Evolutionary conservation across 768 basidiomycete species (phyloP).

Genomic region (Clavulina sp.): DNA sequence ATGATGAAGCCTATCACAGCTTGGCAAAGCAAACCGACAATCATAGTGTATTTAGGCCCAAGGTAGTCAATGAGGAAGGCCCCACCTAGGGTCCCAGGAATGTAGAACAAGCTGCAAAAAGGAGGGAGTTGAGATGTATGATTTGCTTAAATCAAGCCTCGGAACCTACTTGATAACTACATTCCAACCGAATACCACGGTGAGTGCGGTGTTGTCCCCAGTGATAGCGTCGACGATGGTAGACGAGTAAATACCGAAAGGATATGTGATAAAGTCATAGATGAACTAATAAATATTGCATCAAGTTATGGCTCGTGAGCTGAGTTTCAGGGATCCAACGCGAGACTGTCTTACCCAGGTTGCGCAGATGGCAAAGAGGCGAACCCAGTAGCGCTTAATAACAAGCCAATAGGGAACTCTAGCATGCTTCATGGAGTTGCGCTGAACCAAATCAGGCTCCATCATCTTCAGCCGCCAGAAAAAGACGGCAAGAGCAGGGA

Average conservation of each 20-base stretch:
- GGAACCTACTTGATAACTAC: conserved; percentile 72
- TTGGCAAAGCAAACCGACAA: conserved; percentile 34
- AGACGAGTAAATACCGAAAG: conserved; percentile 64
- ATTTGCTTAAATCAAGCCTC: too few species aligned
- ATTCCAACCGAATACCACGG: conserved; percentile 64
- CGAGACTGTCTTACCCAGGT: too few species aligned
- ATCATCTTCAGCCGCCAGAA: conserved; percentile 76
- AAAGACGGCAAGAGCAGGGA: conserved; percentile 70
- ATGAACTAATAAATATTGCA: too few species aligned
- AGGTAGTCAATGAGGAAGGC: conserved; percentile 22
- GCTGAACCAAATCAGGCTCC: conserved; percentile 56
- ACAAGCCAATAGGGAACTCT: conserved; percentile 62
- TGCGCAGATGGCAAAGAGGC: conserved; percentile 54
- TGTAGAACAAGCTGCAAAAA: conserved; percentile 37
- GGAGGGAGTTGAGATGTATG: conserved; percentile 10
- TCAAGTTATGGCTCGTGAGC: too few species aligned
- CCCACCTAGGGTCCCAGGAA: conserved; percentile 33
- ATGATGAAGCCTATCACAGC: conserved; percentile 75
- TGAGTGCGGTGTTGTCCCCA: conserved; percentile 31
- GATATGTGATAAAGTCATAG: conserved; percentile 14
- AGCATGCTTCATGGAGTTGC: conserved; percentile 60
- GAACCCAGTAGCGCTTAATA: conserved; percentile 61
- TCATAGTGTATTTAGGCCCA: conserved; percentile 14
- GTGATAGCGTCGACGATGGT: conserved; percentile 53
- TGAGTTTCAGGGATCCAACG: too few species aligned